These are phyloP conservation scores for Trichoderma atrobrunneum DNA, from an alignment of 2,329 filamentous ascomycete species.

Conservation along the genomic window DNA sequence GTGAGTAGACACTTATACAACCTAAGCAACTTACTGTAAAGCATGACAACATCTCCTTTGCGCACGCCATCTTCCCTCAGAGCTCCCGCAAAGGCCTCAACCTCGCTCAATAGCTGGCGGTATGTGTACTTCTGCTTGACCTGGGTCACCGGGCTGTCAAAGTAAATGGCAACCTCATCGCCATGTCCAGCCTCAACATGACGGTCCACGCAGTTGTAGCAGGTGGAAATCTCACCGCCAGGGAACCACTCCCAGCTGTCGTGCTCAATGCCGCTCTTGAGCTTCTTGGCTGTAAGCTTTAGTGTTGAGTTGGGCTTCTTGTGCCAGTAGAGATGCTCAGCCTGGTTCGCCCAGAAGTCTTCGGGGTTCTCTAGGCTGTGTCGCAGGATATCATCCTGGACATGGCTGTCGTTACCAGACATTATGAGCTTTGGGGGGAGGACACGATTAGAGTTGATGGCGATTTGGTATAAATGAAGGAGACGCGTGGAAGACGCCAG, in stretches of 20 bases:
- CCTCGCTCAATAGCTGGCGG: constrained; percentile 69
- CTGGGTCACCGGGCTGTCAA: constrained; percentile 80
- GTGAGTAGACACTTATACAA: not conserved
- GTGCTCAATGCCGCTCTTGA: constrained; percentile 62
- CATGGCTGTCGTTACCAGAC: constrained; percentile 25
- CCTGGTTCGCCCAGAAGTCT: constrained; percentile 73
- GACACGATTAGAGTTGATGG: not conserved
- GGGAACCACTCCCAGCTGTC: constrained; percentile 88
- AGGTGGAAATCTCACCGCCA: constrained; percentile 83
- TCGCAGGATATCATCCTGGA: constrained; percentile 51
- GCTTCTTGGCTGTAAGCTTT: constrained; percentile 57
- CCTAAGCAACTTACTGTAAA: constrained; percentile 66
- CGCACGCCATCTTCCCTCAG: constrained; percentile 77
- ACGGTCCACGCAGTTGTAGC: constrained; percentile 87
- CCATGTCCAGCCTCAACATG: constrained; percentile 82
- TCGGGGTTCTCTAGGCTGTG: constrained; percentile 67
- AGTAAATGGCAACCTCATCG: constrained; percentile 71
- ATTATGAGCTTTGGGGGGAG: constrained; percentile 15
- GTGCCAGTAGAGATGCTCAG: constrained; percentile 76
- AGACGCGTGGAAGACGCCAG: not conserved
- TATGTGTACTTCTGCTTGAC: constrained; percentile 75
- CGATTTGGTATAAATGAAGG: not conserved
- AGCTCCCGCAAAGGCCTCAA: constrained; percentile 78
- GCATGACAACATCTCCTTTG: constrained; percentile 81
- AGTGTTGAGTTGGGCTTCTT: constrained; percentile 66